Conservation (phyloP, 768 basidiomycete genomes). For the Xerocomus potaroensis region DNA sequence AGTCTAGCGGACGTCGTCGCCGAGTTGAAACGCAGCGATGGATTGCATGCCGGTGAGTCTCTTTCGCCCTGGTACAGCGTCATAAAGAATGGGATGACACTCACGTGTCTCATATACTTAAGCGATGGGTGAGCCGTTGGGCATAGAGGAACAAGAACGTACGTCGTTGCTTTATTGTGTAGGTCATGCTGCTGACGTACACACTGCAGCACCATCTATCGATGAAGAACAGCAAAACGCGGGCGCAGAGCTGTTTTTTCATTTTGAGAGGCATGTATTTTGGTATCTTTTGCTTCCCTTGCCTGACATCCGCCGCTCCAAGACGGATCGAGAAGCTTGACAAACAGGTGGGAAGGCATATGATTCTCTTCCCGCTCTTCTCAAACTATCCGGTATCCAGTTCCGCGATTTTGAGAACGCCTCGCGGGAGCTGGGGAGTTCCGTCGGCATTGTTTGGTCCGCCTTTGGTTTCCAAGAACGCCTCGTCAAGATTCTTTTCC, state of each 20-base stretch:
- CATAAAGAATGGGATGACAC: too few species aligned
- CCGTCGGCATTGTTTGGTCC: conserved; percentile 52
- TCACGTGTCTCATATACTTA: neutral
- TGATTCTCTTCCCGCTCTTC: neutral
- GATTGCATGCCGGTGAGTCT: conserved; percentile 29
- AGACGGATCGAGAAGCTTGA: conserved; percentile 47
- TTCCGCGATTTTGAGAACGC: conserved; percentile 54
- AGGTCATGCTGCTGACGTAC: neutral
- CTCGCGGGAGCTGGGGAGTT: conserved; percentile 50
- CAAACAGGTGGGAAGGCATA: conserved; percentile 35
- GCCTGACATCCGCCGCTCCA: neutral
- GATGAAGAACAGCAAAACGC: conserved; percentile 47
- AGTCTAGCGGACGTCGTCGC: conserved; percentile 42
- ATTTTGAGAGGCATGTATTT: conserved; percentile 39
- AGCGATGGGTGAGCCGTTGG: conserved; percentile 30
- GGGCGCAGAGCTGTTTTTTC: conserved; percentile 41
- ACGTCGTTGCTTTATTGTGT: neutral
- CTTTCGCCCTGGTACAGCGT: neutral
- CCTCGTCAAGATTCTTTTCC: conserved; percentile 43
- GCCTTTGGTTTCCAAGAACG: conserved; percentile 46
- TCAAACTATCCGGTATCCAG: conserved; percentile 17
- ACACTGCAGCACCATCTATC: conserved; percentile 31
- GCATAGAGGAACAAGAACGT: conserved; percentile 40
- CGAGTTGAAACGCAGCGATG: conserved; percentile 39
- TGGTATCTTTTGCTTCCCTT: neutral